Evolutionary conservation across 1,284 basidiomycete genomes (phyloP), one percentile per base, ranked within the genome.

Genomic region (Pyrrhoderma lamaoense): DNA sequence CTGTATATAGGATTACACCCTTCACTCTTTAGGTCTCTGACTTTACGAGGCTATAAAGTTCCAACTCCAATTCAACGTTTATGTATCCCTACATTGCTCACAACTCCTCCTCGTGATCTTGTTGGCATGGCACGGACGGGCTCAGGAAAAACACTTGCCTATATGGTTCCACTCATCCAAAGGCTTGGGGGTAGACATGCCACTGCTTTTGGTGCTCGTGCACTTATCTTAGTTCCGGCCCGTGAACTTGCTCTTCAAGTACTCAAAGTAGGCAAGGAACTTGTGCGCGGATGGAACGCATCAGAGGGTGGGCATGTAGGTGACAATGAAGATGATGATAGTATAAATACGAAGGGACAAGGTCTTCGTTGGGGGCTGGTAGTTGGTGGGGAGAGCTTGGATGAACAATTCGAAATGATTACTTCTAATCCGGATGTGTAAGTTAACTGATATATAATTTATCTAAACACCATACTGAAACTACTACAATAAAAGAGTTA

Each of bases 41-140:
- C 89, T 2, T 72, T 97, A n/a, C 85, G 96, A 63, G 95, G 95
- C 9, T 98, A 93, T 71, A 89, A 89, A 47, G 87, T 85, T 37
- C 96, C 96, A 9, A 99, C 96, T 0, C 96, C 96, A 0, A 99
- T 99, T 47, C 96, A 99, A 68, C 80, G 95, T 8, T 77, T 89
- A 14, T 77, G 93, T 2, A 89, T 99, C 48, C 96, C 96, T 0
- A 73, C 85, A 25, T 79, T 98, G 40, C 78, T 99, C 31, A 69
- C 85, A 3, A 80, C 78, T 45, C 94, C 96, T 38, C 91, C 94
- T 2, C 75, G 91, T 47, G 96, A 99, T 69, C 83, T 99, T 8
- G 90, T 99, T 16, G 96, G 93, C 49, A 99, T 99, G 96, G 95
- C 96, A 19, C 78, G 96, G 16, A 99, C 96, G 0, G 96, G 96